Conservation (phyloP, 495 filamentous ascomycete species). For the Aspergillus biplanus region DNA sequence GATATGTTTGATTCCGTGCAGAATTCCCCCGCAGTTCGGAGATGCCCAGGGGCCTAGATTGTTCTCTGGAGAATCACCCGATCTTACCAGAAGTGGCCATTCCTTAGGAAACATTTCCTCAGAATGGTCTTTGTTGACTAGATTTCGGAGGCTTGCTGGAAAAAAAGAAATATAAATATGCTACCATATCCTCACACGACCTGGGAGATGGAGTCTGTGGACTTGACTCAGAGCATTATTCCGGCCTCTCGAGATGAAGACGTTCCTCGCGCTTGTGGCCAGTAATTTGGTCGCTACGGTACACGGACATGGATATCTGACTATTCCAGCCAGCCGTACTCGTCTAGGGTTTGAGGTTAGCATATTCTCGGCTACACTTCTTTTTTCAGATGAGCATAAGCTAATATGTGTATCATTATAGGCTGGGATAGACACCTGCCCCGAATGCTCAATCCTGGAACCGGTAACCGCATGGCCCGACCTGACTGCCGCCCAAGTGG, state of each 20-base stretch:
- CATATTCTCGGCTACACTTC: neutral
- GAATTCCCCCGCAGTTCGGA: constrained; percentile 8
- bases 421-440: constrained; percentile 56
- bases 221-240: neutral
- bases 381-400: neutral
- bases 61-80: neutral
- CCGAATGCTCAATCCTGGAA: constrained; percentile 62
- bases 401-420: neutral
- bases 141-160: neutral
- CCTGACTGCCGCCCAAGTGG: constrained; percentile 47
- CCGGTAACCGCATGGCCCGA: constrained; percentile 57
- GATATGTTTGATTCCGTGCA: neutral
- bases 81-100: neutral
- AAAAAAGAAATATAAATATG: neutral
- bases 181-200: neutral
- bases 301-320: neutral
- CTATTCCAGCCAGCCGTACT: neutral
- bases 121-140: neutral
- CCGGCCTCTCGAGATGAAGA: neutral
- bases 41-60: constrained; percentile 7
- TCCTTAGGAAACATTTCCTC: neutral
- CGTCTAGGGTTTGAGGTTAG: neutral
- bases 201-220: neutral
- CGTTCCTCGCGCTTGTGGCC: neutral
- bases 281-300: neutral